Evolutionary conservation across 148 eudicot species (phyloP).

Genomic region (Silene latifolia): DNA sequence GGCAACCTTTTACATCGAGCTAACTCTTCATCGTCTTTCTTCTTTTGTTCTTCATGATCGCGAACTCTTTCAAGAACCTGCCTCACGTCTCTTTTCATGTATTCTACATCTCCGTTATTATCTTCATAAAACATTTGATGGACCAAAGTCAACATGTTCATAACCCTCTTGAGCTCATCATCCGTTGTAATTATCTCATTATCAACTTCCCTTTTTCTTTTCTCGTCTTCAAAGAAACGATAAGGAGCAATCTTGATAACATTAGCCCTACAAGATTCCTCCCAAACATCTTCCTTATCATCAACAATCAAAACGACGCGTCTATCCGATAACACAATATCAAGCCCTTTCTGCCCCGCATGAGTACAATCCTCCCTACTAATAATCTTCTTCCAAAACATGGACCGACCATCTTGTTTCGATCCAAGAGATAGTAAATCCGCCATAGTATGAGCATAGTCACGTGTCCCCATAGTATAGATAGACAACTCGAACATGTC

Average conservation of each 20-base stretch:
- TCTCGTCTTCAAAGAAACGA: not conserved
- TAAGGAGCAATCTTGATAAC: constrained; percentile 2
- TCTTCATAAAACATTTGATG: not conserved
- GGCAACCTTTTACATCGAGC: not conserved
- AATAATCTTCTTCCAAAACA: not conserved
- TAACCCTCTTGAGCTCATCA: not conserved
- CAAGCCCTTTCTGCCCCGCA: not conserved
- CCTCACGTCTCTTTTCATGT: not conserved
- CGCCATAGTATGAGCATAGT: constrained; percentile 4
- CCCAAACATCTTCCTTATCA: constrained; percentile 4
- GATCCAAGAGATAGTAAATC: not conserved
- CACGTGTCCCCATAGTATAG: not conserved
- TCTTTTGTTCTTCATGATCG: not conserved
- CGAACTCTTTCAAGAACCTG: not conserved
- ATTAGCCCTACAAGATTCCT: not conserved
- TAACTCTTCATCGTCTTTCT: not conserved
- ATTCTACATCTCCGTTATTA: no score
- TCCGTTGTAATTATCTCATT: not conserved
- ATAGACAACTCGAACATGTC: constrained; percentile 22
- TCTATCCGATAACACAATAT: not conserved
- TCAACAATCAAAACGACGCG: constrained; percentile 1
- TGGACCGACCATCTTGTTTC: no score
- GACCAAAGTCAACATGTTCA: not conserved
- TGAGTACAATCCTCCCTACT: constrained; percentile 6
- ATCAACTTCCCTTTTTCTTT: not conserved